Conservation (phyloP, 2,329 filamentous ascomycete genomes). For the Canariomyces notabilis region DNA sequence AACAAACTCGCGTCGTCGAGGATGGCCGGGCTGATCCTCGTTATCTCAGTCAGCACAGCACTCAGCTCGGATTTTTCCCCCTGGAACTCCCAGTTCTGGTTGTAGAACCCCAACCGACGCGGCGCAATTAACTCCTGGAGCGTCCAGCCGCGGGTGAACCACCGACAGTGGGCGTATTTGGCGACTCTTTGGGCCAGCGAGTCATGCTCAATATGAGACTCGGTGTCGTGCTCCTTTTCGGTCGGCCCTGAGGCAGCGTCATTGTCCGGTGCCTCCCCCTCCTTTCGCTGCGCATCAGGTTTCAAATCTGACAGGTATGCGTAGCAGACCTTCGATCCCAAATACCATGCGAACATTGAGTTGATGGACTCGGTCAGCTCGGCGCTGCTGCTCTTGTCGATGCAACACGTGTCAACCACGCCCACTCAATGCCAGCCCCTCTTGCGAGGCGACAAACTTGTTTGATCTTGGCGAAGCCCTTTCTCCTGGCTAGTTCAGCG, state of each 20-base stretch:
- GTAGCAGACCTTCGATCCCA: background rate
- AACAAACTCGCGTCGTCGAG: background rate
- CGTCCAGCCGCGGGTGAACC: no score
- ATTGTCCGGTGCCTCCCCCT: no score
- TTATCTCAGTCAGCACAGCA: background rate
- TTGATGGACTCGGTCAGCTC: no score
- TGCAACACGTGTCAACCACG: slow-evolving; percentile 8
- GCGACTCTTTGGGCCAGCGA: no score
- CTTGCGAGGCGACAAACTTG: background rate
- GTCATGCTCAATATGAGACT: no score
- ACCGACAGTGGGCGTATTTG: no score
- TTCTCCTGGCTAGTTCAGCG: no score
- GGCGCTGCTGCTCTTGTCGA: no score
- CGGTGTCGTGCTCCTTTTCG: no score
- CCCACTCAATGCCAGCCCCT: background rate
- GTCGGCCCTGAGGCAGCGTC: no score
- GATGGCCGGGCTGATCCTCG: background rate
- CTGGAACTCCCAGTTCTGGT: background rate
- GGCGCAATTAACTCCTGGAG: background rate
- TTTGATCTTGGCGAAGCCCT: background rate
- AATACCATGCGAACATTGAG: slow-evolving; percentile 6
- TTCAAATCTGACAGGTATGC: slow-evolving; percentile 1
- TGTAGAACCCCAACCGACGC: background rate
- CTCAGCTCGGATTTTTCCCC: background rate
- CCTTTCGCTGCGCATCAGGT: no score